phyloP scores from a whole-genome alignment of 306 rosid genomes.

The apple (Malus domestica) region DNA sequence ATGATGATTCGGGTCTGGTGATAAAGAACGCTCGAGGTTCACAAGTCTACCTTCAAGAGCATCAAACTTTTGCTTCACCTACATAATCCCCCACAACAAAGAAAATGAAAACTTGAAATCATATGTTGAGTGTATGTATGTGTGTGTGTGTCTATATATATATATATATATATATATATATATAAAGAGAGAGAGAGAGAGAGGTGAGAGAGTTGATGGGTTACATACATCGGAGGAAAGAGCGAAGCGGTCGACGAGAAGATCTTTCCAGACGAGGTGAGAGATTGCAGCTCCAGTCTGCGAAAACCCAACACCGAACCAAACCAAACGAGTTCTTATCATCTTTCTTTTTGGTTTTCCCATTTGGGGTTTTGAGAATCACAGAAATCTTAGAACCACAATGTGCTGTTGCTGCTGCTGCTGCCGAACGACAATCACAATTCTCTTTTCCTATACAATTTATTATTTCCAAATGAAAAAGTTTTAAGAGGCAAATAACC shows the following conservation, averaged over 20 bases:
- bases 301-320: constrained; percentile 34
- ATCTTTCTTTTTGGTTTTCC: neutral
- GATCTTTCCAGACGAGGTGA: constrained; percentile 32
- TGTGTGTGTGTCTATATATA: no score
- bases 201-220: neutral
- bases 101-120: neutral
- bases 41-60: constrained; percentile 28
- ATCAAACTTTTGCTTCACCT: constrained; percentile 29
- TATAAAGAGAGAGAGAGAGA: neutral
- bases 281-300: constrained; percentile 31
- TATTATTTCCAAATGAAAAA: no score
- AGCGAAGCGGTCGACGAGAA: constrained; percentile 15
- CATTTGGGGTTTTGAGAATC: neutral
- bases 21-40: constrained; percentile 24
- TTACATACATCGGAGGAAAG: constrained; percentile 29
- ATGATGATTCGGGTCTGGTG: constrained; percentile 10
- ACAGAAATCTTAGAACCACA: neutral
- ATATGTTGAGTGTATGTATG: no score
- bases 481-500: no score
- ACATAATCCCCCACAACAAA: neutral
- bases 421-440: no score
- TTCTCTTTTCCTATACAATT: no score
- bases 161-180: neutral
- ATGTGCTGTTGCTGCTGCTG: no score
- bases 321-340: constrained; percentile 32